These are phyloP conservation scores for Metschnikowia gruessii DNA, from an alignment of 805 yeast species.

Conservation along the genomic window DNA sequence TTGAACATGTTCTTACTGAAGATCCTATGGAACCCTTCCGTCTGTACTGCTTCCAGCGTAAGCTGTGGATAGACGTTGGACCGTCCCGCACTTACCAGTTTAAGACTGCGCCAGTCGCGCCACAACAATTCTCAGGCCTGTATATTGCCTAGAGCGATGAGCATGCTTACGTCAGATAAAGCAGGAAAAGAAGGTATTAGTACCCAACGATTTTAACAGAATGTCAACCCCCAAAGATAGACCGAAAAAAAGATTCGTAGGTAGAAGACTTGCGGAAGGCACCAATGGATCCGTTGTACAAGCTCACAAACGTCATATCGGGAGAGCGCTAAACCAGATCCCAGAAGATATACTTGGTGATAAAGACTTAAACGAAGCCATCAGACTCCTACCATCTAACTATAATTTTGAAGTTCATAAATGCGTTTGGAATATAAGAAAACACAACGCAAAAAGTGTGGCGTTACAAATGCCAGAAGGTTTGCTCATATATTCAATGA, in stretches of 20 bases:
- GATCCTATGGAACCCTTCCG: no score
- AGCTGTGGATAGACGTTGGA: no score
- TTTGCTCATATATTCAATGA: conserved; percentile 76
- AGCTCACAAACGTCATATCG: conserved; percentile 31
- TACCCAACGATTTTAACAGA: background rate
- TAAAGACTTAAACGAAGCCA: conserved; percentile 78
- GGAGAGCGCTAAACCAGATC: conserved; percentile 75
- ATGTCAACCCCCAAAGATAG: conserved; percentile 6
- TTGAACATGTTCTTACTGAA: no score
- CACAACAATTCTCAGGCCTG: background rate
- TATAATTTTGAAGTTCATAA: conserved; percentile 96
- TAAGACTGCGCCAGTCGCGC: no score
- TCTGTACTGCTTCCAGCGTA: no score
- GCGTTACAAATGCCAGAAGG: conserved; percentile 99
- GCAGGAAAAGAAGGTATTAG: background rate
- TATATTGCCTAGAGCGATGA: conserved; percentile 3
- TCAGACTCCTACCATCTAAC: conserved; percentile 77
- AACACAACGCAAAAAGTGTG: conserved; percentile 72
- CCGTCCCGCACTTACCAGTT: no score
- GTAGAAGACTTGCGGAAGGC: conserved; percentile 25
- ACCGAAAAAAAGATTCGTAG: conserved; percentile 61
- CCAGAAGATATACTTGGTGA: conserved; percentile 84
- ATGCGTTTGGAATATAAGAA: conserved; percentile 88
- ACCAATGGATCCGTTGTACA: conserved; percentile 11
- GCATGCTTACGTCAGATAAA: background rate